Conservation (phyloP, 106 monocot species). For the Dioscorea alata region DNA sequence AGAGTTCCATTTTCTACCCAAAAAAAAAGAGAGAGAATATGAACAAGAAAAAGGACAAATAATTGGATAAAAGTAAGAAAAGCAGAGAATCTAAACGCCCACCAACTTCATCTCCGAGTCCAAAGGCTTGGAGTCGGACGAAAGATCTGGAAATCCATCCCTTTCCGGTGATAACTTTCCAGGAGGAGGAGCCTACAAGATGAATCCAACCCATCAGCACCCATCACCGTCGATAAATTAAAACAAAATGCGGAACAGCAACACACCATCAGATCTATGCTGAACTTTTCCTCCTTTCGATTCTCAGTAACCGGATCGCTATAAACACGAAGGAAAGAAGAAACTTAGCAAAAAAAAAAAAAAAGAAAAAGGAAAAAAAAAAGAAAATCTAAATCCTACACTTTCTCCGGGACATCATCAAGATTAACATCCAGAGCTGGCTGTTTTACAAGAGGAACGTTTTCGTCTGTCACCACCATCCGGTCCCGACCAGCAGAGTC, state of each 20-base stretch:
- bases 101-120: constrained; percentile 48
- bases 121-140: constrained; percentile 20
- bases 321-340: constrained; percentile 8
- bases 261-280: constrained; percentile 89
- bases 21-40: constrained; percentile 14
- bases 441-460: no score
- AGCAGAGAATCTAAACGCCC: background rate
- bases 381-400: background rate
- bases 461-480: no score
- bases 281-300: constrained; percentile 52
- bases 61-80: background rate
- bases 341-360: constrained; percentile 1
- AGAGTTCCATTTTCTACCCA: constrained; percentile 10
- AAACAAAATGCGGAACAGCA: constrained; percentile 11
- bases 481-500: no score
- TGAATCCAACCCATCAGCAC: background rate
- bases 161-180: constrained; percentile 63
- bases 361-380: background rate
- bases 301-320: constrained; percentile 35
- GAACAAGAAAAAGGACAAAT: background rate
- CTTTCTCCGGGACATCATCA: constrained; percentile 15
- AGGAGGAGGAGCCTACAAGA: constrained; percentile 68
- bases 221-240: background rate
- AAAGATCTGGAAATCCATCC: constrained; percentile 29
- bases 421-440: constrained; percentile 8